Base-by-base conservation (phyloP, 2,329 filamentous ascomycete species). In the Pseudocercospora fuligena region DNA sequence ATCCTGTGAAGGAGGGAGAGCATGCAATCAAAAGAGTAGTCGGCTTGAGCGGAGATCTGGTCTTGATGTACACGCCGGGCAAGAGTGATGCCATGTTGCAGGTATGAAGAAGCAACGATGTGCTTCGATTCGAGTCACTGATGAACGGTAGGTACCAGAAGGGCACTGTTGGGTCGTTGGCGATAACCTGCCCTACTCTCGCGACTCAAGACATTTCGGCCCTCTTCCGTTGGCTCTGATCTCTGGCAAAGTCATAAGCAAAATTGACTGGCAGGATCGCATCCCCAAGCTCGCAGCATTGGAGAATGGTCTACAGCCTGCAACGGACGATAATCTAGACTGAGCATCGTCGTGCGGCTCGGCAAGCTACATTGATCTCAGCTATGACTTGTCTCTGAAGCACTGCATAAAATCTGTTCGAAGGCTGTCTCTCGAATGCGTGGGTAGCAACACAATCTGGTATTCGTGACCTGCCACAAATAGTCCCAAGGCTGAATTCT, bases 141-240 rank as follows among this genome's bases (percentile, higher is more conserved):
- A 70, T 25, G 46, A 31, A n/a, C 23, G 9, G 58, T 74, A 96
- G 92, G 88, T 99, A 16, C 95, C 95, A 0, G 84, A 91, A 75
- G 95, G 95, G 1, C 95, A 99, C 82, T 96, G 93, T 74, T 98
- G 93, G 88, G 83, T 97, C 6, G 87, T 89, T 2, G 95, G 95
- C 2, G 95, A 99, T 79, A 98, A 98, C 78, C 76, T 97, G 68
- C 85, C 88, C 2, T 90, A 87, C 74, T 97, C 93, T 25, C 84
- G 92, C 70, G 95, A 99, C 82, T 97, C 93, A 51, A 88, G 95
- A 68, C 84, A 89, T 47, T 97, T 91, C 81, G 95, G 95, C 0
- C 93, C 95, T 0, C 78, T 99, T 29, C 95, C 95, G 0, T 82
- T 99, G 75, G 94, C 88, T 1, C 82, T 99, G 69, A 87, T 99